Evolutionary conservation across 2,329 filamentous ascomycete genomes (phyloP), one percentile per base, ranked within the genome.

Genomic region (Pseudocercospora eumusae): DNA sequence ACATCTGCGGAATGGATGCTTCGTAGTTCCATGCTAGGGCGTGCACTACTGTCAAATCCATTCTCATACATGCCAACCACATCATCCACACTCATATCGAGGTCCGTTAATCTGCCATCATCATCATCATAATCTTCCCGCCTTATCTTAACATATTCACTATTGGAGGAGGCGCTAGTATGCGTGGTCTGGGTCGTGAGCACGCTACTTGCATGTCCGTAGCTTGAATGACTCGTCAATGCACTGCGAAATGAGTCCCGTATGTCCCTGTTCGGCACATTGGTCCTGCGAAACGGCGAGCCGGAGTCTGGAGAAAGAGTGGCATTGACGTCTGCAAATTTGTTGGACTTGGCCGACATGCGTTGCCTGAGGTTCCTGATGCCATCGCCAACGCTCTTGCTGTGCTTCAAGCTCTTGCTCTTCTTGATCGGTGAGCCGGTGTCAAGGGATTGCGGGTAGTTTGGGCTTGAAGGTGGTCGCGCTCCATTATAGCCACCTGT

Each of bases 101-200:
- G 78, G 47, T 82, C 79, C 8, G 62, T 61, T 23, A 62, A 52
- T 6, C 60, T 58, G 21, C 52, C 58, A 36, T 73, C 73, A 18
- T 71, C 68, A 8, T 79, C 68, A 8, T 79, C 78, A 27, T 74
- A 78, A 36, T 81, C 78, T 20, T 76, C 73, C 21, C 66, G 59
- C 54, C 68, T 68, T 52, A 74, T 86, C 76, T 91, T 88, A 59
- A 92, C 75, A 82, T 83, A 64, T 81, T 95, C 78, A 79, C 90
- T 96, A 63, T 86, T 86, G 3, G 92, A 95, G 66, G 88, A 75
- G 55, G 95, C 82, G 72, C 92, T 96, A 75, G 91, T 96, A 64
- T 91, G 84, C 72, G 93, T 91, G 1, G 91, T 96, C n/a, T 84
- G 83, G 65, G 93, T 91, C 1, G 91, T 96, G 18, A 83, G 84